Base-by-base conservation (phyloP, 305 asterid genomes). In the Euphrasia arctica region DNA sequence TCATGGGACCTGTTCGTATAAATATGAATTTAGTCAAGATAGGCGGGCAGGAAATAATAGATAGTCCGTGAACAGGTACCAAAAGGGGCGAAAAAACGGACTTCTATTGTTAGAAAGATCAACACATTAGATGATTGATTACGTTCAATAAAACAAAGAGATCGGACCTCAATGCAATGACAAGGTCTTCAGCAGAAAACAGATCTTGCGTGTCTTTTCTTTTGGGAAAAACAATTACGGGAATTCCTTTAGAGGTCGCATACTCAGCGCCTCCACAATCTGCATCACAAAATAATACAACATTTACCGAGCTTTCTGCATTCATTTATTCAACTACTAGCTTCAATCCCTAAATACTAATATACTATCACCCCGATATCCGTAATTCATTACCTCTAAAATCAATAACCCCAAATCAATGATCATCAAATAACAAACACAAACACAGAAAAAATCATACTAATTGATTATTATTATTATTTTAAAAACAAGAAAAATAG, bases 241-340 rank as follows among this genome's bases (percentile, higher is more conserved):
- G 87, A 28, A 85, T 81, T 43, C 81, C 81, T 25, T 72, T 71
- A n/a, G 69, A 75, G 47, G 85, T 78, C 1, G 95, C 95, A 66
- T 54, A 88, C 63, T 74, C 70, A 0, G 91, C 96, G 66, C 96
- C 96, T 68, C 96, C 94, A 80, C 89, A 85, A 65, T 85, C 96
- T 89, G 80, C 68, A 69, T 55, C 18, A 55, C 5, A 28, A 5
- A 18, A 18, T 18, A 18, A 18, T 18, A 18, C 22, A 18, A 18
- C 22, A 18, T 18, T 18, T 18, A 18, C 22, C 22, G 22, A 18
- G 22, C 22, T 18, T 18, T 18, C 22, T 18, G 22, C 22, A 18
- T 18, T 18, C 22, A 18, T 18, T 18, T 18, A 18, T 18, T 18
- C 22, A 45, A 11, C 11, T 45, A 45, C 12, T 45, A 45, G 25